Evolutionary conservation across 306 rosid species (phyloP).

Genomic region (Vigna radiata): DNA sequence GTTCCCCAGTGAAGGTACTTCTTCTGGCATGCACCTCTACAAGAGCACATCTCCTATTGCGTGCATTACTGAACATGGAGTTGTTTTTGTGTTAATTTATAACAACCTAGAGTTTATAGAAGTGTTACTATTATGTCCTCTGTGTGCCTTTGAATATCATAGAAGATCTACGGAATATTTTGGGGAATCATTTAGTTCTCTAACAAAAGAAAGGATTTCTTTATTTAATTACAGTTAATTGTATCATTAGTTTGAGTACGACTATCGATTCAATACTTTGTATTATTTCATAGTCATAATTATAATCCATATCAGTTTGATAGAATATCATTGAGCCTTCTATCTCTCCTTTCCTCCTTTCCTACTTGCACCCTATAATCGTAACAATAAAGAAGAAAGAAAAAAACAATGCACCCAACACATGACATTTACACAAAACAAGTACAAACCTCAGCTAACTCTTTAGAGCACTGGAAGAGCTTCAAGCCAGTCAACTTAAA

Average conservation of each 20-base stretch:
- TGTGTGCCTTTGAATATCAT: not conserved
- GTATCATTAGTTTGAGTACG: not conserved
- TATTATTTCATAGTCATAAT: not conserved
- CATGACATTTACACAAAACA: slow-evolving; percentile 37
- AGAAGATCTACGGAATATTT: not conserved
- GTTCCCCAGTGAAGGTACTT: not conserved
- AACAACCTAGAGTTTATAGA: not conserved
- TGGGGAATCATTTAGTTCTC: not conserved
- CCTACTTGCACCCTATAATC: slow-evolving; percentile 6
- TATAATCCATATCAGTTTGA: not conserved
- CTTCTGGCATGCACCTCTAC: not conserved
- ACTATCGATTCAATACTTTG: not conserved
- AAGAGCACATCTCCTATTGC: not conserved
- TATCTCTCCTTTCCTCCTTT: slow-evolving; percentile 1
- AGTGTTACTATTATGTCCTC: not conserved
- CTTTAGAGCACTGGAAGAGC: slow-evolving; percentile 88
- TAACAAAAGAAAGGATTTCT: slow-evolving; percentile 10
- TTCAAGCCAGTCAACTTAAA: slow-evolving; percentile 92
- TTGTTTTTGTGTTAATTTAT: not conserved
- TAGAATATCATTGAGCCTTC: not conserved
- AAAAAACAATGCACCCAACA: not conserved
- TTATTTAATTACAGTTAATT: not conserved
- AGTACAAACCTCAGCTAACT: slow-evolving; percentile 89
- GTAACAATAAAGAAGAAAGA: not conserved
- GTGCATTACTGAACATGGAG: no score